phyloP scores from a whole-genome alignment of 768 basidiomycete genomes.

The Podaxis sp. region DNA sequence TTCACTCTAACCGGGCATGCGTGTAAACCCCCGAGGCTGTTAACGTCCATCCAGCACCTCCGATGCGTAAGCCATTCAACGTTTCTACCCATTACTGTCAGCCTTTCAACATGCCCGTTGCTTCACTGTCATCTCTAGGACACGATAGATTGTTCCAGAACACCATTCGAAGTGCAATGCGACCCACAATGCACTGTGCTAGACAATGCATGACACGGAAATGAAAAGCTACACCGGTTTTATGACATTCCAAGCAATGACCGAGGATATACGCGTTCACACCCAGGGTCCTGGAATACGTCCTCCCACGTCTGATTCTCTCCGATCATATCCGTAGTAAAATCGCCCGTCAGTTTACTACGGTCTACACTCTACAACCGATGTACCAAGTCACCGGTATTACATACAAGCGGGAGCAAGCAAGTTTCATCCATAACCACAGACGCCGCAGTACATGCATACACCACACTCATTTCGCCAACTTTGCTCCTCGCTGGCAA shows the following conservation, averaged over 20 bases:
- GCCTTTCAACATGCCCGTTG: neutral
- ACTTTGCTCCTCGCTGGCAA: neutral
- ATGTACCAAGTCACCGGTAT: neutral
- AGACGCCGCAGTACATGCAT: neutral
- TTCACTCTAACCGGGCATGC: neutral
- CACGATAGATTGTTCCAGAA: slow-evolving; percentile 2
- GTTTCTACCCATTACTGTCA: slow-evolving; percentile 6
- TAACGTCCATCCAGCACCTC: neutral
- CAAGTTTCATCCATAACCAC: neutral
- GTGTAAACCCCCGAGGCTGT: neutral
- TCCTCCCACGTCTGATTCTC: slow-evolving; percentile 1
- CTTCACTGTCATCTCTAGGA: neutral
- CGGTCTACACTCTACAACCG: neutral
- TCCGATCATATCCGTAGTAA: neutral
- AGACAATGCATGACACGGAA: slow-evolving; percentile 3
- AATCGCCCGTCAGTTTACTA: neutral
- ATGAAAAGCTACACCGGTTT: neutral
- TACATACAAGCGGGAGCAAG: neutral
- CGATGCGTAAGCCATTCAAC: neutral
- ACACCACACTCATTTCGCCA: neutral
- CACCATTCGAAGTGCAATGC: neutral
- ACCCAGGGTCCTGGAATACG: neutral
- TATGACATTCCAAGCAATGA: neutral
- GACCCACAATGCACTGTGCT: neutral
- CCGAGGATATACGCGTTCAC: slow-evolving; percentile 4